phyloP scores from a whole-genome alignment of 306 rosid genomes.

The Luffa acutangula region DNA sequence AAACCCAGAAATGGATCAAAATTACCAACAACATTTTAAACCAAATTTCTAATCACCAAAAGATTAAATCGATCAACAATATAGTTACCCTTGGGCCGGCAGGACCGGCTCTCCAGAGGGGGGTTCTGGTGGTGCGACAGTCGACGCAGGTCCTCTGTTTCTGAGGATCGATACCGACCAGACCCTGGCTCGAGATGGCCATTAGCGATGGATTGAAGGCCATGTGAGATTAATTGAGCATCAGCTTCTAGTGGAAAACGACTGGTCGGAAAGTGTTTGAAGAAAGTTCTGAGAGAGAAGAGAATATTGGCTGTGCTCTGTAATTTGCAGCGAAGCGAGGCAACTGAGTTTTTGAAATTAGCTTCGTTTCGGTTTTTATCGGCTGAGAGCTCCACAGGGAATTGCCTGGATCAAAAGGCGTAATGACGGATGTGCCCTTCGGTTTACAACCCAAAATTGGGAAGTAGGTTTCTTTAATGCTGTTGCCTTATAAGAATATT shows the following conservation, averaged over 20 bases:
- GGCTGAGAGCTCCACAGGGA: not conserved
- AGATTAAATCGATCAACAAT: too few species aligned
- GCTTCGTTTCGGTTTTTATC: not conserved
- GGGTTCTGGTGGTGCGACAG: conserved; percentile 27
- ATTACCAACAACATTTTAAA: not conserved
- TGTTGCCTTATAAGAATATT: not conserved
- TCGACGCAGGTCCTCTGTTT: conserved; percentile 18
- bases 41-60: too few species aligned
- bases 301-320: too few species aligned
- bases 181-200: not conserved
- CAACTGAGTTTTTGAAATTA: too few species aligned
- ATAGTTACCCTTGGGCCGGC: conserved; percentile 28
- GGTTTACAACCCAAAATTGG: not conserved
- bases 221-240: not conserved
- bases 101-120: conserved; percentile 36
- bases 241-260: not conserved
- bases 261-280: not conserved
- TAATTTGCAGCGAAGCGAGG: too few species aligned
- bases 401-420: not conserved
- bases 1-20: not conserved
- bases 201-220: not conserved
- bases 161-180: not conserved
- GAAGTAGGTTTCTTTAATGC: not conserved
- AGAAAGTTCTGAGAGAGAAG: not conserved
- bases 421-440: not conserved